Percentiles rank a stretch among this genome's conserved stretches.
These are phyloP conservation scores for Vaucheria bursata DNA, from an alignment of 352 stramenopile genomes.

Conservation along the genomic window DNA sequence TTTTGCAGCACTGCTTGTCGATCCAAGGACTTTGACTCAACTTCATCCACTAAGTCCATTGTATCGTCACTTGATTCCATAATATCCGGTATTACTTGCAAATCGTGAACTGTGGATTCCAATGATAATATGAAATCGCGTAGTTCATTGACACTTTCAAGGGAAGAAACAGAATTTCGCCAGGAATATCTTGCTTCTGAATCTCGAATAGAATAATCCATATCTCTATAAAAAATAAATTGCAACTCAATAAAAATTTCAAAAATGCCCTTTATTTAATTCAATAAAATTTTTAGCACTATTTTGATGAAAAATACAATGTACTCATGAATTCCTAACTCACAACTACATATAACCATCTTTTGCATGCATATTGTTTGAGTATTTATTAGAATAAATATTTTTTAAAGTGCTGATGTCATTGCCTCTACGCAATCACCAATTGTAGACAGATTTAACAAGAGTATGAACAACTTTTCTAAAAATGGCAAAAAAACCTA, in stretches of 20 bases:
- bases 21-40: neutral
- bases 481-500: neutral
- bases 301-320: neutral
- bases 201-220: neutral
- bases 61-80: too few relatives aligned
- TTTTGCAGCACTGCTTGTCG: neutral
- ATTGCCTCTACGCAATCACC: too few relatives aligned
- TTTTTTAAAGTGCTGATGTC: too few relatives aligned
- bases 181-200: neutral
- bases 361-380: too few relatives aligned
- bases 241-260: neutral
- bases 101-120: neutral
- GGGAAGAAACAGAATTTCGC: neutral
- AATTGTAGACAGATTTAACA: too few relatives aligned
- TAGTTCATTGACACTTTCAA: neutral
- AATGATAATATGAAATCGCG: neutral
- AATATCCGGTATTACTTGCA: neutral
- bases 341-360: too few relatives aligned
- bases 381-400: too few relatives aligned
- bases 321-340: too few relatives aligned
- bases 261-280: neutral
- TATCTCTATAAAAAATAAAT: neutral
- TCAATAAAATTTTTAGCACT: neutral
- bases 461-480: neutral
- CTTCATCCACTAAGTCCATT: neutral